These are phyloP conservation scores for Cryptococcus maquisensis DNA, from an alignment of 1,284 basidiomycete genomes.

Conservation along the genomic window DNA sequence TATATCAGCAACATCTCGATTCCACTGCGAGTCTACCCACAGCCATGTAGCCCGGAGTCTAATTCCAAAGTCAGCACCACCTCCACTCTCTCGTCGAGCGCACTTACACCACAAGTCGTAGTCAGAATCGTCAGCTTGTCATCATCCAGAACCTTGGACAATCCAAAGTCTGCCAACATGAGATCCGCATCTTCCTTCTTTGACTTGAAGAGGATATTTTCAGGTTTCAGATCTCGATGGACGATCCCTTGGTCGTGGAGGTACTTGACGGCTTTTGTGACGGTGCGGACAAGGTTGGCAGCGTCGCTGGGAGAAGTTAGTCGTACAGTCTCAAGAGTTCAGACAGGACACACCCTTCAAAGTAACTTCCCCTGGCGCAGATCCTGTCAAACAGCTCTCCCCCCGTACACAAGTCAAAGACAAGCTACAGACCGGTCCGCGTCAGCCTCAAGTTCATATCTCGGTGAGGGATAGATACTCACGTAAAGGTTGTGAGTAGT, in stretches of 20 bases:
- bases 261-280: slow-evolving; percentile 82
- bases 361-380: slow-evolving; percentile 95
- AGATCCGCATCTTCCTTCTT: slow-evolving; percentile 87
- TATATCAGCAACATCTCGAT: neutral
- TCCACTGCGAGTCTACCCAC: slow-evolving; percentile 16
- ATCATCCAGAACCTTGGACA: slow-evolving; percentile 75
- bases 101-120: slow-evolving; percentile 75
- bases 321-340: neutral
- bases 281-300: slow-evolving; percentile 78
- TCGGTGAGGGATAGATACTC: slow-evolving; percentile 1
- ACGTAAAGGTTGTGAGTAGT: slow-evolving; percentile 86
- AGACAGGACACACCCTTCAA: slow-evolving; percentile 66
- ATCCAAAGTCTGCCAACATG: slow-evolving; percentile 95
- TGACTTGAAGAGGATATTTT: slow-evolving; percentile 92
- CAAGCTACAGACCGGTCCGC: slow-evolving; percentile 54
- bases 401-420: slow-evolving; percentile 94
- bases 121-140: slow-evolving; percentile 83
- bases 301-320: slow-evolving; percentile 63
- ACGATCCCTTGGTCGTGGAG: slow-evolving; percentile 91
- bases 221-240: slow-evolving; percentile 96
- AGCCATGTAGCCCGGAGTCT: slow-evolving; percentile 72
- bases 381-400: slow-evolving; percentile 98
- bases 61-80: neutral
- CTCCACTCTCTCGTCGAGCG: neutral
- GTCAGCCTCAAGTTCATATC: no score